These are phyloP conservation scores for Paxillus rubicundulus DNA, from an alignment of 768 basidiomycete species.

Conservation along the genomic window DNA sequence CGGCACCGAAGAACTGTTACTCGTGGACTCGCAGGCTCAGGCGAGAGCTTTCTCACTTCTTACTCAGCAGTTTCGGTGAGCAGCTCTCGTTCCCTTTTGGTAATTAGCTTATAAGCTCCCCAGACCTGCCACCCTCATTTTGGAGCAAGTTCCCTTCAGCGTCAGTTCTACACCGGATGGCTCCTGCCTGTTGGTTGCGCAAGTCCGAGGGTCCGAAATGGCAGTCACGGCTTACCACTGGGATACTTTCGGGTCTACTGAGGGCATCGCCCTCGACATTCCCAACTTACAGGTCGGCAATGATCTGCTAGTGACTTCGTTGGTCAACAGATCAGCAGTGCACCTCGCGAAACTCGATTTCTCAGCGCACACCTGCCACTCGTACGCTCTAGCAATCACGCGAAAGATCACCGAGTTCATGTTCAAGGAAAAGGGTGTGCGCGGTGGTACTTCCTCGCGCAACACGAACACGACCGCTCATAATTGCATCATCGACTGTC, in stretches of 20 bases:
- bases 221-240: constrained; percentile 45
- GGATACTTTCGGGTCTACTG: constrained; percentile 48
- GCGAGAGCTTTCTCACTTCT: constrained; percentile 48
- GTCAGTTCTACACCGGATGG: constrained; percentile 48
- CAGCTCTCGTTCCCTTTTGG: neutral
- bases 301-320: constrained; percentile 38
- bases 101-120: neutral
- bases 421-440: constrained; percentile 43
- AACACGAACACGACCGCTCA: constrained; percentile 31
- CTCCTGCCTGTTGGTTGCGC: constrained; percentile 40
- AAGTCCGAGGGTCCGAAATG: constrained; percentile 12
- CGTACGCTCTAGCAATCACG: constrained; percentile 47
- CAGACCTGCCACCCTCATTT: constrained; percentile 42
- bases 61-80: constrained; percentile 48
- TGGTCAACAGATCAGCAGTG: constrained; percentile 38
- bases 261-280: constrained; percentile 37
- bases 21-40: constrained; percentile 40
- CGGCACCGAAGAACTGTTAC: constrained; percentile 46
- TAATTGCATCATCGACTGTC: constrained; percentile 54
- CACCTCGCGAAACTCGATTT: constrained; percentile 43
- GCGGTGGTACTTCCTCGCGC: constrained; percentile 13
- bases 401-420: constrained; percentile 51
- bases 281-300: constrained; percentile 21
- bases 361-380: constrained; percentile 30
- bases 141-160: constrained; percentile 29